Base-by-base conservation (phyloP, 2,329 filamentous ascomycete species). In the Helotiales sp. region DNA sequence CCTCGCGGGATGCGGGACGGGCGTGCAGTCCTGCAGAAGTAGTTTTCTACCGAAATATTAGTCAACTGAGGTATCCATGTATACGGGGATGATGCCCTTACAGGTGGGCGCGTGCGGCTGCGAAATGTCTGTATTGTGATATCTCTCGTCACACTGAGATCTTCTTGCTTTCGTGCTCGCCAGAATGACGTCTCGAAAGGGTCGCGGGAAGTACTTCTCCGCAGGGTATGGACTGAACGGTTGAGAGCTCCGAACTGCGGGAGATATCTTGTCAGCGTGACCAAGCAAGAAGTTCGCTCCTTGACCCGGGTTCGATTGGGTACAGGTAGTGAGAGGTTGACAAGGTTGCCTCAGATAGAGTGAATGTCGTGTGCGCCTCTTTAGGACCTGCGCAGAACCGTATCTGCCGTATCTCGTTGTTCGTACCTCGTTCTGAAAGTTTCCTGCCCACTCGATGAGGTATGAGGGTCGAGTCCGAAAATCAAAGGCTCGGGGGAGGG, bases 21-120 rank as follows among this genome's bases (percentile, higher is more conserved):
- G 42, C 30, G 42, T 36, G 27, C 31, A 46, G 48, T 51, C 27
- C 46, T 36, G 29, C 30, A 38, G 33, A 22, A 42, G 46, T 31
- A 27, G 42, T 54, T 59, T 59, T 50, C 63, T 67, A 49, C 38
- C 55, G 55, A 56, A 50, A 19, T 51, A 53, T 65, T 48, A 65
- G 63, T 54, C 34, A 36, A 49, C 40, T 31, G 29, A 47, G 5
- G 6, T 5, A 59, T 40, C 58, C 59, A 53, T 59, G 34, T 15
- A 30, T n/a, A 29, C 54, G 19, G 17, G 54, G 54, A 55, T 50
- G n/a, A 31, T 48, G 38, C 46, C 33, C 50, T 58, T 52, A 58
- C 54, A 19, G 44, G 19, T 24, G 34, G 34, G 30, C 33, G 33
- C n/a, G 30, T 51, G 56, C 27, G 50, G 46, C 34, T 52, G 55